phyloP scores from a whole-genome alignment of 805 yeast species.

The Ogataea nonfermentans region DNA sequence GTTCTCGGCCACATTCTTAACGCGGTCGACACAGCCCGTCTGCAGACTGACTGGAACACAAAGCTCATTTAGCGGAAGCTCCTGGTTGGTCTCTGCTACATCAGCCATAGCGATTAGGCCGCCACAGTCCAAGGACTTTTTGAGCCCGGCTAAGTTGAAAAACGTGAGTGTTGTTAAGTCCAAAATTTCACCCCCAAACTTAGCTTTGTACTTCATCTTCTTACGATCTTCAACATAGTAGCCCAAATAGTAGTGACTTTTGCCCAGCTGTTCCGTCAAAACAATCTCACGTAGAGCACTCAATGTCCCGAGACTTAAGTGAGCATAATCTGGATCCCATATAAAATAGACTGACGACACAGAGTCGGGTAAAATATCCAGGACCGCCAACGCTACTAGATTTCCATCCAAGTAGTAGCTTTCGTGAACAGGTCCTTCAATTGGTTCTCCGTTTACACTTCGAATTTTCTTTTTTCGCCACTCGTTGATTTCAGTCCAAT shows the following conservation, averaged over 20 bases:
- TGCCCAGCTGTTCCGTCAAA: constrained; percentile 45
- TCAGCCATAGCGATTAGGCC: constrained; percentile 11
- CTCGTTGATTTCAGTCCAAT: constrained; percentile 41
- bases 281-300: constrained; percentile 72
- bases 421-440: constrained; percentile 71
- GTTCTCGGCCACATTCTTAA: constrained; percentile 33
- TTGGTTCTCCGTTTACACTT: neutral
- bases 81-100: neutral
- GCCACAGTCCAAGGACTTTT: constrained; percentile 29
- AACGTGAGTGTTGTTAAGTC: constrained; percentile 51
- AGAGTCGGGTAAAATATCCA: constrained; percentile 74
- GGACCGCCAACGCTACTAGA: constrained; percentile 71
- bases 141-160: constrained; percentile 37
- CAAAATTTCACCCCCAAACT: constrained; percentile 72
- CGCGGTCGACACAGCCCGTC: neutral
- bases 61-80: constrained; percentile 4
- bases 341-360: constrained; percentile 84
- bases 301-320: constrained; percentile 71
- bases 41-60: constrained; percentile 3
- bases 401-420: constrained; percentile 64
- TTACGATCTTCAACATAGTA: constrained; percentile 74
- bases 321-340: constrained; percentile 79
- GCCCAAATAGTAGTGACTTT: constrained; percentile 71
- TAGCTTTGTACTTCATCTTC: constrained; percentile 79
- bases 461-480: constrained; percentile 30